Base-by-base conservation (phyloP, 257 asterid genomes). In the Nicotiana benthamiana region DNA sequence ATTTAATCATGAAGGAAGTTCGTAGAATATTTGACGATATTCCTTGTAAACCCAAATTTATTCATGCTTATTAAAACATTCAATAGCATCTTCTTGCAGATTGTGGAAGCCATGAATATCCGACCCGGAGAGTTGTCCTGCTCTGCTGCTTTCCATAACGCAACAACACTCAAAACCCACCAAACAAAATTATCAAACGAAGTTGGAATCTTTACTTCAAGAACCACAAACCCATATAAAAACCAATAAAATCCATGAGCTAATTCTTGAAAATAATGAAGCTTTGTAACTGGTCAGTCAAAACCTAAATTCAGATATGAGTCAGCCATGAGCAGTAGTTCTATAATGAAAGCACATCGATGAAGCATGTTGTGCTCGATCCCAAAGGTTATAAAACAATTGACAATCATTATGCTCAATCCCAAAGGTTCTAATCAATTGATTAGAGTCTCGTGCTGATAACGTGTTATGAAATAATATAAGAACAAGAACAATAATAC, bases 21-120 rank as follows among this genome's bases (percentile, higher is more conserved):
- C n/a, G n/a, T n/a, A n/a, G n/a, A n/a, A n/a, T n/a, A n/a, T n/a
- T n/a, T n/a, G n/a, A n/a, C n/a, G n/a, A n/a, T n/a, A n/a, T n/a
- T n/a, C n/a, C n/a, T n/a, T n/a, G n/a, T n/a, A n/a, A n/a, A n/a
- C n/a, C n/a, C n/a, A n/a, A n/a, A n/a, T n/a, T n/a, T n/a, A n/a
- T n/a, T n/a, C n/a, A n/a, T n/a, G n/a, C n/a, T n/a, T n/a, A n/a
- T n/a, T n/a, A n/a, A n/a, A n/a, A n/a, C n/a, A n/a, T n/a, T n/a
- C n/a, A n/a, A n/a, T n/a, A n/a, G n/a, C n/a, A n/a, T n/a, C n/a
- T n/a, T n/a, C 99, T 87, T 82, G 86, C 93, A 92, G 85, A 60
- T 93, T 88, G 82, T 85, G 90, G 86, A 95, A 95, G 77, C 99
- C 99, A 90, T 93, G 97, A 90, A 91, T 92, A 75, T 95, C 99